Conservation (phyloP, 2,329 filamentous ascomycete genomes). For the Ophiosphaerella narmari region DNA sequence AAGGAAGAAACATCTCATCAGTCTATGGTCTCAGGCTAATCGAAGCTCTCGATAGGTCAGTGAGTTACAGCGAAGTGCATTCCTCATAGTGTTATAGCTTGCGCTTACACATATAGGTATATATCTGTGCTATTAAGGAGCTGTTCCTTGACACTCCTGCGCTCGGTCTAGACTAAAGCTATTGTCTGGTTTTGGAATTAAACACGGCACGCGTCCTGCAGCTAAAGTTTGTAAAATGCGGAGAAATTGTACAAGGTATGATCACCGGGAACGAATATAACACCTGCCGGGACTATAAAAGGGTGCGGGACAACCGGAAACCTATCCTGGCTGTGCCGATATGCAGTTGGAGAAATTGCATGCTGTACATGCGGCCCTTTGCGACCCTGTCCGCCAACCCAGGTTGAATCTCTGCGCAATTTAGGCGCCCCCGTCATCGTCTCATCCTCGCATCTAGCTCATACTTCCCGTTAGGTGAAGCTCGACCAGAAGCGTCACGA, state of each 20-base stretch:
- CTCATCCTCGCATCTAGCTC: neutral
- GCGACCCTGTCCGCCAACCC: conserved; percentile 8
- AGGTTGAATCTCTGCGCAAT: conserved; percentile 10
- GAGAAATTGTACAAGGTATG: conserved; percentile 21
- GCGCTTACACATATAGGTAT: conserved; percentile 29
- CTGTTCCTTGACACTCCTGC: conserved; percentile 1
- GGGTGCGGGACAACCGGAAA: conserved; percentile 20
- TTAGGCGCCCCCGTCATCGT: conserved; percentile 14
- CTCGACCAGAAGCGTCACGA: neutral
- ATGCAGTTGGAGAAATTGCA: conserved; percentile 19
- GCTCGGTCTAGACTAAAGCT: conserved; percentile 11
- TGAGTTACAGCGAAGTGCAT: conserved; percentile 14
- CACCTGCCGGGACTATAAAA: conserved; percentile 13
- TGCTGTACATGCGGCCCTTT: conserved; percentile 30
- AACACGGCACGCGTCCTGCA: conserved; percentile 23
- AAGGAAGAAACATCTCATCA: neutral
- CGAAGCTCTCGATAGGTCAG: conserved; percentile 11
- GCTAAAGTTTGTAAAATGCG: conserved; percentile 21
- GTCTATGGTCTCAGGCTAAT: neutral
- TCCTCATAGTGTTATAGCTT: conserved; percentile 22
- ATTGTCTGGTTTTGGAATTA: conserved; percentile 16
- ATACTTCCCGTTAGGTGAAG: neutral
- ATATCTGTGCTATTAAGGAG: conserved; percentile 9
- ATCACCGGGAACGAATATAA: conserved; percentile 17
- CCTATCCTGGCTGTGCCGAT: conserved; percentile 17